phyloP scores from a whole-genome alignment of 495 filamentous ascomycete species.

The Lindgomyces ingoldianus region DNA sequence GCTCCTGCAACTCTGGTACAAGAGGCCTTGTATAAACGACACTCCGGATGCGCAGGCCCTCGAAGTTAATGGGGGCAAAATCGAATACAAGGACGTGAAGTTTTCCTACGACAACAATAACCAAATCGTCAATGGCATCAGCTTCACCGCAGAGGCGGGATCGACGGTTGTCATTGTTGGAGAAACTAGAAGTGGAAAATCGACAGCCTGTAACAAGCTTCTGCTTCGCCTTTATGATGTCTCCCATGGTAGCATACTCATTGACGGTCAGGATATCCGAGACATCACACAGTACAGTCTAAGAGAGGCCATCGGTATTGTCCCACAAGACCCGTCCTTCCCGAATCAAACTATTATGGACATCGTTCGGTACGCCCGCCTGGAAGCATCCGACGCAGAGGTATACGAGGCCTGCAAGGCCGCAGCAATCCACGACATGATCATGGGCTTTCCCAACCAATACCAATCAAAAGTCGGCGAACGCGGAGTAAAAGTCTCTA shows the following conservation, averaged over 20 bases:
- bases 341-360: constrained; percentile 76
- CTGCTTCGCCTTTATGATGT: constrained; percentile 70
- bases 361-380: constrained; percentile 69
- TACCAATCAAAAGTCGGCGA: constrained; percentile 65
- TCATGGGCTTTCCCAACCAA: constrained; percentile 53
- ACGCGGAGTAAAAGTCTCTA: constrained; percentile 67
- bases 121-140: constrained; percentile 64
- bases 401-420: constrained; percentile 70
- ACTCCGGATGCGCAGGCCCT: constrained; percentile 57
- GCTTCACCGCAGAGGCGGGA: constrained; percentile 57
- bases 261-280: constrained; percentile 73
- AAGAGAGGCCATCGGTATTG: constrained; percentile 67
- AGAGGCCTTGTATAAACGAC: constrained; percentile 62
- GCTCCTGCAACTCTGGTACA: constrained; percentile 70
- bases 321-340: constrained; percentile 65
- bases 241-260: constrained; percentile 61
- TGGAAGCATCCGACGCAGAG: constrained; percentile 53
- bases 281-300: constrained; percentile 68
- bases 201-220: constrained; percentile 67
- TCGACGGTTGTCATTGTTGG: constrained; percentile 76
- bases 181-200: constrained; percentile 73
- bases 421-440: constrained; percentile 50
- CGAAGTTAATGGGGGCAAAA: constrained; percentile 58
- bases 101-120: constrained; percentile 74
- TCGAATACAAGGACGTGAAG: constrained; percentile 64